Percentiles rank a stretch among this genome's conserved stretches.
Conservation (phyloP, 345 rosid genomes). For the Excoecaria cochinchinensis region DNA sequence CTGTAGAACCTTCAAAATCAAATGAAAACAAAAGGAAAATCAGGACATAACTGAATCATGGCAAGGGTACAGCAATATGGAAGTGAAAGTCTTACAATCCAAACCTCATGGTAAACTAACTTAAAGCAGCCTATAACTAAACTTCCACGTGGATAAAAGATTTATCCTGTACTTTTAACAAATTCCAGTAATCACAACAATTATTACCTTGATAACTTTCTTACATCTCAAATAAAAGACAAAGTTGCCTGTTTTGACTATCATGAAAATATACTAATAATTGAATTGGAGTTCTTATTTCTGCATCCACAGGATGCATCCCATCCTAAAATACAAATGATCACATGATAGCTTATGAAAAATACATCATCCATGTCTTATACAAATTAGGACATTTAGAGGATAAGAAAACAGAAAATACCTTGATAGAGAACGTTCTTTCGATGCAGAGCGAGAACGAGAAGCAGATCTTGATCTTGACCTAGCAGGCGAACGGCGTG, state of each 20-base stretch:
- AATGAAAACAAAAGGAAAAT: neutral
- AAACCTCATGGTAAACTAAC: neutral
- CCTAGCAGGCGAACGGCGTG: slow-evolving; percentile 60
- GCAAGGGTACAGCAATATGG: neutral
- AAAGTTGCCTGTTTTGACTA: neutral
- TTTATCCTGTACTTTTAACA: neutral
- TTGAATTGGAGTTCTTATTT: neutral
- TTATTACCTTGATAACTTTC: neutral
- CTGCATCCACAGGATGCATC: neutral
- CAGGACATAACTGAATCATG: neutral
- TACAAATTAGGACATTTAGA: neutral
- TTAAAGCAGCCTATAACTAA: neutral
- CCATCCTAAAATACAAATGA: neutral
- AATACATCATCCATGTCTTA: neutral
- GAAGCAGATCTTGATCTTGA: slow-evolving; percentile 64
- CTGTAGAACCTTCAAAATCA: neutral
- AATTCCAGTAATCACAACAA: too few species aligned
- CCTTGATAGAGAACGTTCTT: slow-evolving; percentile 69
- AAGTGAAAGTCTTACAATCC: neutral
- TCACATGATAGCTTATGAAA: neutral
- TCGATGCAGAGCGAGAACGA: slow-evolving; percentile 63
- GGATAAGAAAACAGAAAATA: slow-evolving; percentile 30
- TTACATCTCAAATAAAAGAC: neutral
- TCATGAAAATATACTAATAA: neutral
- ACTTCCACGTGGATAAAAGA: neutral